Evolutionary conservation across 148 eudicot genomes (phyloP), one percentile per base, ranked within the genome.

Genomic region (Vaccinium macrocarpon): DNA sequence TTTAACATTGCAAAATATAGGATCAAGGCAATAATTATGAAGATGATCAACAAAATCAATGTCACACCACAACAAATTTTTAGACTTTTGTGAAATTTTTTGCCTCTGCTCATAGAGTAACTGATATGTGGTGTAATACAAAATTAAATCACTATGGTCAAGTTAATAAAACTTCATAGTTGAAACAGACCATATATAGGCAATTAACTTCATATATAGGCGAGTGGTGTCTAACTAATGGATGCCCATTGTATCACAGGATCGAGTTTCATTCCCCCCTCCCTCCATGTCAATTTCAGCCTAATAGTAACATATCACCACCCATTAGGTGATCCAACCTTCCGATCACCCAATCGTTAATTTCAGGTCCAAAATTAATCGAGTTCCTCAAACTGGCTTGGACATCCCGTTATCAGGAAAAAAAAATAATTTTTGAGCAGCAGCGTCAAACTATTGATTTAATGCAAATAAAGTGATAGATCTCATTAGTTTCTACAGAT

Each of bases 1-100:
- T 85, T 88, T 35, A 88, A 57, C 76, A 88, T 64, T 5, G 86
- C 84, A 55, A 85, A 81, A 13, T 75, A 85, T 53, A 88, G 80
- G 50, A 46, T 56, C 14, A 88, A n/a, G 2, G 86, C 42, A 76
- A 88, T 82, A 10, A 83, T 10, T 11, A 88, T 5, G 55, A 85
- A 46, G 25, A 85, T 57, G 71, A 64, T 38, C 49, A 80, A n/a
- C 0, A 83, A 49, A 14, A 81, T 71, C 21, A n/a, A 32, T 4
- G 90, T 27, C 4, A 35, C 49, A 5, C 55, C 64, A 6, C 86
- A 81, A 53, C 88, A 88, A 13, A 83, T 81, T 52, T 88, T 88
- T 59, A 83, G 84, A 23, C 75, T n/a, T 80, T 71, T 88, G 21
- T 61, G 81, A 10, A 79, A 50, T 15, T 1, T 14, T 14, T 61